Percentiles rank a stretch among this genome's conserved stretches.
These are phyloP conservation scores for Xanthoparmelia taractica DNA, from an alignment of 495 filamentous ascomycete genomes.

Conservation along the genomic window DNA sequence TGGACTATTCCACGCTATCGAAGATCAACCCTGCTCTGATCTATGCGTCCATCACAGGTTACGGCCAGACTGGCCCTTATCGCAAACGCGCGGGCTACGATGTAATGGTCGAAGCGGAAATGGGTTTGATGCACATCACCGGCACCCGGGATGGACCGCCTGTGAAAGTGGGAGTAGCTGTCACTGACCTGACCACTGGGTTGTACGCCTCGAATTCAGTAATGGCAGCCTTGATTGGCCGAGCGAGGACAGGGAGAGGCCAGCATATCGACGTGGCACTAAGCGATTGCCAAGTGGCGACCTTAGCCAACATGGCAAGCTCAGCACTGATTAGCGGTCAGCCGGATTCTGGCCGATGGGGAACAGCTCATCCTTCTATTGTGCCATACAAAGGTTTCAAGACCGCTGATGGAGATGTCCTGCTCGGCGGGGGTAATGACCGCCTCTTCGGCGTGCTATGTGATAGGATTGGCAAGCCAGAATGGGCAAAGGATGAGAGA, in stretches of 20 bases:
- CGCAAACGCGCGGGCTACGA: slow-evolving; percentile 87
- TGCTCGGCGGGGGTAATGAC: slow-evolving; percentile 93
- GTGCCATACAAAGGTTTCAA: slow-evolving; percentile 90
- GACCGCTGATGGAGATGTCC: slow-evolving; percentile 84
- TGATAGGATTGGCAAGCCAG: slow-evolving; percentile 63
- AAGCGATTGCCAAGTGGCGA: slow-evolving; percentile 92
- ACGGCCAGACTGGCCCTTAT: slow-evolving; percentile 91
- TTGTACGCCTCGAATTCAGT: slow-evolving; percentile 96
- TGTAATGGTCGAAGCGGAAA: slow-evolving; percentile 98
- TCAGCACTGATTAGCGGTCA: slow-evolving; percentile 84
- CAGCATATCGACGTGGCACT: slow-evolving; percentile 90
- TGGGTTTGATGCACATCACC: slow-evolving; percentile 98
- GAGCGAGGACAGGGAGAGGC: slow-evolving; percentile 60
- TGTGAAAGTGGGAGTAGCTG: slow-evolving; percentile 94
- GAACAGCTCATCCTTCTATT: slow-evolving; percentile 94
- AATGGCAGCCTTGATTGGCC: slow-evolving; percentile 81
- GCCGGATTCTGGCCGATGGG: slow-evolving; percentile 83
- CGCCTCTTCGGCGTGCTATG: slow-evolving; percentile 81
- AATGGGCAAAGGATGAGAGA: slow-evolving; percentile 69
- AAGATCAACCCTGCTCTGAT: slow-evolving; percentile 70
- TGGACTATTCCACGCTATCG: slow-evolving; percentile 74
- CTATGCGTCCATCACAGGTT: slow-evolving; percentile 65
- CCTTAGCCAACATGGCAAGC: slow-evolving; percentile 85
- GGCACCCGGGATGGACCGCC: slow-evolving; percentile 79
- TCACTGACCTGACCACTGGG: slow-evolving; percentile 92